Conservation (phyloP, 2,329 filamentous ascomycete species). For the Pleoardoris graminearum region DNA sequence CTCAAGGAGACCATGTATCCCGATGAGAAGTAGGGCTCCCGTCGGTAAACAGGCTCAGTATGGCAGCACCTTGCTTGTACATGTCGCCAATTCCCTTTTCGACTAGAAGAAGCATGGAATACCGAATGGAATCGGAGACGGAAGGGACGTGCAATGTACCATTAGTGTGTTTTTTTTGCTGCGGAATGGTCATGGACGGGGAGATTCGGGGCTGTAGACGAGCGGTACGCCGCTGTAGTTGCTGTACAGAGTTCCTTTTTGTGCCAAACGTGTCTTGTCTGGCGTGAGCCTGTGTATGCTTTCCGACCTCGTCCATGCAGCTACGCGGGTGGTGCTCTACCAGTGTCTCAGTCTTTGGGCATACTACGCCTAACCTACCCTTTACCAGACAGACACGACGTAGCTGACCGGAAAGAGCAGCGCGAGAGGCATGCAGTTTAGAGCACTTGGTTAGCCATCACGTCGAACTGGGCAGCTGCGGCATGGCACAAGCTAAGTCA, state of each 20-base stretch:
- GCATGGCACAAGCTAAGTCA: background rate
- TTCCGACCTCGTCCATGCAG: background rate
- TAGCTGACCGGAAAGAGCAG: no score
- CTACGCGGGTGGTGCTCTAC: background rate
- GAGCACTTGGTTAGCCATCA: no score
- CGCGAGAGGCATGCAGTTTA: no score
- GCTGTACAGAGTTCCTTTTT: conserved; percentile 32
- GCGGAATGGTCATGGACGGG: conserved; percentile 10
- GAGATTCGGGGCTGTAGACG: conserved; percentile 14
- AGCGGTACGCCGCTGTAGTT: conserved; percentile 35
- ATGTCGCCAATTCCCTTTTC: conserved; percentile 28
- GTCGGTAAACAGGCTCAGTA: conserved; percentile 12
- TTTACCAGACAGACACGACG: no score
- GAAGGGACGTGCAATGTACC: conserved; percentile 20
- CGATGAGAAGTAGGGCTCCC: conserved; percentile 42
- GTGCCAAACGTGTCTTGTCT: background rate
- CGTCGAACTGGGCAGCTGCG: no score
- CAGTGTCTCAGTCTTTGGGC: no score
- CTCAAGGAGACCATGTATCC: conserved; percentile 95
- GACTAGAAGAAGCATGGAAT: background rate
- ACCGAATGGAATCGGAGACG: background rate
- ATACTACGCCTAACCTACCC: no score
- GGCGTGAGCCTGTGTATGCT: conserved; percentile 5
- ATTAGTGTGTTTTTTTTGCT: conserved; percentile 31
- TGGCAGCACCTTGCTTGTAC: conserved; percentile 21